Percentiles rank a stretch among this genome's conserved stretches.
Conservation (phyloP, 2,329 filamentous ascomycete species). For the Ophiostoma piceae region DNA sequence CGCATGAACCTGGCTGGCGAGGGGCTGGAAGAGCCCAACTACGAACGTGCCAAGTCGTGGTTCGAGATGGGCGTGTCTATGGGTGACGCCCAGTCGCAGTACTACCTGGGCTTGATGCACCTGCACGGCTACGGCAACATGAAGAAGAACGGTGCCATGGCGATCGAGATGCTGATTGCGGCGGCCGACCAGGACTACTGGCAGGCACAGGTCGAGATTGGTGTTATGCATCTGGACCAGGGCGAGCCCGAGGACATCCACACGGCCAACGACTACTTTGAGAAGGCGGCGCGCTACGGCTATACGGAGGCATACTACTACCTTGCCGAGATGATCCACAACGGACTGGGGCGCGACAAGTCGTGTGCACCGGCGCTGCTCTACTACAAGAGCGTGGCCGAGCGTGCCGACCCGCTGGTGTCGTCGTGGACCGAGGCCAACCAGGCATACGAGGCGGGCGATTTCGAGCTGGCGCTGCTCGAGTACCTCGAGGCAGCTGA, state of each 20-base stretch:
- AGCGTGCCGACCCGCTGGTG: slow-evolving; percentile 65
- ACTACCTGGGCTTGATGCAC: slow-evolving; percentile 77
- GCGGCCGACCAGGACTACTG: slow-evolving; percentile 78
- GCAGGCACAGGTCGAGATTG: slow-evolving; percentile 75
- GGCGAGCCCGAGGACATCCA: slow-evolving; percentile 64
- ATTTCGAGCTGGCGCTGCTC: slow-evolving; percentile 73
- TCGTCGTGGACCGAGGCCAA: slow-evolving; percentile 82
- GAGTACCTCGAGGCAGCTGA: slow-evolving; percentile 83
- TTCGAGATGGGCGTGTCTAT: slow-evolving; percentile 72
- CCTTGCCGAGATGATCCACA: slow-evolving; percentile 77
- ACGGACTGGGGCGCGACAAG: slow-evolving; percentile 73
- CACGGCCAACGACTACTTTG: slow-evolving; percentile 79
- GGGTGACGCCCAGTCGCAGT: slow-evolving; percentile 77
- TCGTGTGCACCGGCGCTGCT: slow-evolving; percentile 70
- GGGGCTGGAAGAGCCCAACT: slow-evolving; percentile 69
- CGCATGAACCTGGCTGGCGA: slow-evolving; percentile 88
- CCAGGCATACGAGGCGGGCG: slow-evolving; percentile 70
- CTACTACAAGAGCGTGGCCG: slow-evolving; percentile 77
- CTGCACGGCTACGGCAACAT: slow-evolving; percentile 64
- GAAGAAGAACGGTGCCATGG: slow-evolving; percentile 62
- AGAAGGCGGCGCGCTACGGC: slow-evolving; percentile 73
- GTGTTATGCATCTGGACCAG: slow-evolving; percentile 80
- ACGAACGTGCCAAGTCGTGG: slow-evolving; percentile 70
- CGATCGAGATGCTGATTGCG: slow-evolving; percentile 69
- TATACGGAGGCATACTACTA: slow-evolving; percentile 91